Conservation (phyloP, 208 protist species). For the Kentomonas sorsogonicus region DNA sequence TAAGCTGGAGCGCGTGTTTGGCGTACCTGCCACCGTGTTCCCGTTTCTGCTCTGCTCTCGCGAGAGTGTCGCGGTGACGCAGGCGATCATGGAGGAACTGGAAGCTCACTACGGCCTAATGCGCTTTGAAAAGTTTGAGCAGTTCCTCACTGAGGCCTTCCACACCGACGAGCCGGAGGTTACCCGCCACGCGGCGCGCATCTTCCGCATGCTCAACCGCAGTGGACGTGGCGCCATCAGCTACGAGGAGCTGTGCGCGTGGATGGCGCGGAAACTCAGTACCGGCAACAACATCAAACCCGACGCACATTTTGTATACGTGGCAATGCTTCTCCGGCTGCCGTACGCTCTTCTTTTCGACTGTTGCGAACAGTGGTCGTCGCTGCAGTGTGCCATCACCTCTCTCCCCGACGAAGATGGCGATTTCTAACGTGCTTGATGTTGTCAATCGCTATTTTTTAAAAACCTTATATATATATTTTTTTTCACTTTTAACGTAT, state of each 20-base stretch:
- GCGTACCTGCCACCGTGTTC: conserved; percentile 79
- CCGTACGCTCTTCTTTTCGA: conserved; percentile 59
- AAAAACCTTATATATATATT: not conserved
- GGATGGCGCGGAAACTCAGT: conserved; percentile 80
- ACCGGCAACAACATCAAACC: conserved; percentile 55
- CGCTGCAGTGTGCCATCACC: conserved; percentile 33
- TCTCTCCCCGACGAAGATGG: conserved; percentile 59
- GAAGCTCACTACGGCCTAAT: conserved; percentile 52
- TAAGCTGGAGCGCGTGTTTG: conserved; percentile 79
- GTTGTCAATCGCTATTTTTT: not conserved
- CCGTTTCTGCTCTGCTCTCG: conserved; percentile 73
- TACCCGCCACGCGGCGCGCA: conserved; percentile 60
- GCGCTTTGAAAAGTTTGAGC: conserved; percentile 55
- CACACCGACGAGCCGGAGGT: conserved; percentile 53
- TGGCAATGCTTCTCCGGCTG: conserved; percentile 70
- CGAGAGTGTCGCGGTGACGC: conserved; percentile 67
- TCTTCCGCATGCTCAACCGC: conserved; percentile 79
- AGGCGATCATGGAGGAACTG: conserved; percentile 46
- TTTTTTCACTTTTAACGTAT: not conserved
- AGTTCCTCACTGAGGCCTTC: conserved; percentile 62
- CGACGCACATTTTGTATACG: conserved; percentile 62
- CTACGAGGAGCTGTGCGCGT: conserved; percentile 82
- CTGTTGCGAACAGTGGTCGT: conserved; percentile 48
- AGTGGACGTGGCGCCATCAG: conserved; percentile 65
- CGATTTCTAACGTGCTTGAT: conserved; percentile 28